phyloP scores from a whole-genome alignment of 495 filamentous ascomycete genomes.

The Neurospora tetrasperma region DNA sequence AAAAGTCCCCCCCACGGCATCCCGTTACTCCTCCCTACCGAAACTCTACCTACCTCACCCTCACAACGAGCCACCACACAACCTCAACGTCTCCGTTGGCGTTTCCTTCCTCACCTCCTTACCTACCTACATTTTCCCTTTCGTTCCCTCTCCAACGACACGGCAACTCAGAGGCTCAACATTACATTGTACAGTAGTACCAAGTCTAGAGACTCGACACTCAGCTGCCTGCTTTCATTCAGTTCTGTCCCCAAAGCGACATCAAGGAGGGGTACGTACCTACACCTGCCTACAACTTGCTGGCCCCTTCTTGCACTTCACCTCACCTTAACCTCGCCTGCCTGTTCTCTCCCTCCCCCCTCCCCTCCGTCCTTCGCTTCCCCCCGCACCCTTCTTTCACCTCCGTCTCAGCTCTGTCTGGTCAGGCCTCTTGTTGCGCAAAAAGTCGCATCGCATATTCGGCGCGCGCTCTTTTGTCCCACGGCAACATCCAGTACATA shows the following conservation, averaged over 20 bases:
- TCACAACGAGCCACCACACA: neutral
- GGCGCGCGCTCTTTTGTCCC: neutral
- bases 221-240: neutral
- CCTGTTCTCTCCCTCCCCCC: neutral
- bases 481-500: neutral
- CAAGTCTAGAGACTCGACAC: neutral
- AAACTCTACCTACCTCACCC: neutral
- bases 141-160: neutral
- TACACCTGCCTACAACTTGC: neutral
- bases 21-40: neutral
- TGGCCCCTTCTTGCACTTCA: neutral
- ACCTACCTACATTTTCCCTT: neutral
- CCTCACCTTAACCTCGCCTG: neutral
- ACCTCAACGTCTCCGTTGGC: neutral
- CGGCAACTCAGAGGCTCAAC: neutral
- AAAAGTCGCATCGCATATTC: constrained; percentile 1
- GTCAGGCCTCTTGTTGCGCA: neutral
- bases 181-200: neutral
- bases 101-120: neutral
- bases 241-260: neutral
- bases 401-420: neutral
- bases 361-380: neutral
- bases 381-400: neutral
- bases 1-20: neutral
- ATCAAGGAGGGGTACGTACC: neutral